Evolutionary conservation across 1,284 basidiomycete genomes (phyloP).

Genomic region (Cryptococcus sp.): DNA sequence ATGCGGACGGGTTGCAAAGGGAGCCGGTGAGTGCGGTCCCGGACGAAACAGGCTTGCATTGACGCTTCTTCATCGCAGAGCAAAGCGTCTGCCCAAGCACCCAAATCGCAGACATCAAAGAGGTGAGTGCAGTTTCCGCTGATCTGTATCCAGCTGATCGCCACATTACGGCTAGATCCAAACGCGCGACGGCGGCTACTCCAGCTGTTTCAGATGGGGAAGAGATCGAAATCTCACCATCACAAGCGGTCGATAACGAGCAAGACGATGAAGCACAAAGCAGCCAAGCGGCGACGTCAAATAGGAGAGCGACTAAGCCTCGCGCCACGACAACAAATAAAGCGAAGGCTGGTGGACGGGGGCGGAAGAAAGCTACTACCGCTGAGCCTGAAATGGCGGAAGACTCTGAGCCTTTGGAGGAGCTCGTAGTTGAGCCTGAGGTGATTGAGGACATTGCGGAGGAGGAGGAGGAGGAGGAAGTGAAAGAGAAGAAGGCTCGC

Average conservation of each 20-base stretch:
- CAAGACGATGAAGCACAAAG: not conserved
- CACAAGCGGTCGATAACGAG: slow-evolving; percentile 1
- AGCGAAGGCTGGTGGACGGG: slow-evolving; percentile 11
- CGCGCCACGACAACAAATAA: slow-evolving; percentile 12
- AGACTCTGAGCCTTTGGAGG: slow-evolving; percentile 13
- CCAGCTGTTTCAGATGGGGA: slow-evolving; percentile 10
- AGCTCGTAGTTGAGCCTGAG: slow-evolving; percentile 9
- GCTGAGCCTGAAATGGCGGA: slow-evolving; percentile 8
- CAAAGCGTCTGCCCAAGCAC: slow-evolving; percentile 9
- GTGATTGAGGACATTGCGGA: slow-evolving; percentile 14
- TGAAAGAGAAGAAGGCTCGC: slow-evolving; percentile 8
- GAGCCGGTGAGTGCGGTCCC: slow-evolving; percentile 6
- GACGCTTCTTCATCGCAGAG: slow-evolving; percentile 3
- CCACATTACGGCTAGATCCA: slow-evolving; percentile 6
- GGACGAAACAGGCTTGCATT: not conserved
- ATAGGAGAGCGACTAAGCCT: slow-evolving; percentile 18
- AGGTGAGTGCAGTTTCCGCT: slow-evolving; percentile 9
- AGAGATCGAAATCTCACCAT: not conserved
- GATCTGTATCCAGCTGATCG: not conserved
- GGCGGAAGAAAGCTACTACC: slow-evolving; percentile 23
- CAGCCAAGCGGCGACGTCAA: slow-evolving; percentile 8
- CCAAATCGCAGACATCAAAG: slow-evolving; percentile 14
- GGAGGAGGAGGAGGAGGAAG: slow-evolving; percentile 18
- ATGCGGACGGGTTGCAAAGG: slow-evolving; percentile 6
- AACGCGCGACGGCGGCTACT: slow-evolving; percentile 16